These are phyloP conservation scores for Saussurea involucrata DNA, from an alignment of 129 eudicot species.

Conservation along the genomic window DNA sequence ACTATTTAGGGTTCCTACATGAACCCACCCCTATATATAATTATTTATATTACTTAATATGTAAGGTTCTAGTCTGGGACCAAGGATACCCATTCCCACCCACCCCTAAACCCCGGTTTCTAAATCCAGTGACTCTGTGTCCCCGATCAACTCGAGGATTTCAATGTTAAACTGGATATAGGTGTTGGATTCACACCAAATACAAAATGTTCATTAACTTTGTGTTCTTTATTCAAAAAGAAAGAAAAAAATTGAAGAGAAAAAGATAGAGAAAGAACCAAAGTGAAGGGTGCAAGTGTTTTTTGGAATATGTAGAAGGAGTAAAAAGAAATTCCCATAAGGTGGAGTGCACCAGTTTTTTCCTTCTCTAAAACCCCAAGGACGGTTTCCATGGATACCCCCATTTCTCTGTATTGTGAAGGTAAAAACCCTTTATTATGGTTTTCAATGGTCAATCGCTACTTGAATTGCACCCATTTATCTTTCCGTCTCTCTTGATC, in stretches of 20 bases:
- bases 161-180: too few species aligned
- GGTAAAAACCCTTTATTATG: slow-evolving; percentile 15
- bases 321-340: not conserved
- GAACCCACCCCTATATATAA: not conserved
- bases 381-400: not conserved
- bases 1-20: not conserved
- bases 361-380: slow-evolving; percentile 23
- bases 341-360: not conserved
- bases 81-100: not conserved
- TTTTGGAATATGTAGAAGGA: too few species aligned
- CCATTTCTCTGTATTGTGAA: slow-evolving; percentile 15
- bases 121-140: not conserved
- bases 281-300: not conserved
- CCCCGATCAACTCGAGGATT: too few species aligned
- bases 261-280: not conserved
- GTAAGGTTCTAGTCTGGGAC: not conserved
- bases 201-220: not conserved
- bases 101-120: not conserved
- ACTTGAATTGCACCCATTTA: not conserved
- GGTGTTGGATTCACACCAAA: too few species aligned
- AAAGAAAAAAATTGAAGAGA: too few species aligned
- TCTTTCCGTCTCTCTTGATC: not conserved
- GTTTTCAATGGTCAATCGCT: not conserved
- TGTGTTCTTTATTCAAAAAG: not conserved
- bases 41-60: not conserved